These are phyloP conservation scores for Emydomyces testavorans DNA, from an alignment of 2,329 filamentous ascomycete genomes.

Conservation along the genomic window DNA sequence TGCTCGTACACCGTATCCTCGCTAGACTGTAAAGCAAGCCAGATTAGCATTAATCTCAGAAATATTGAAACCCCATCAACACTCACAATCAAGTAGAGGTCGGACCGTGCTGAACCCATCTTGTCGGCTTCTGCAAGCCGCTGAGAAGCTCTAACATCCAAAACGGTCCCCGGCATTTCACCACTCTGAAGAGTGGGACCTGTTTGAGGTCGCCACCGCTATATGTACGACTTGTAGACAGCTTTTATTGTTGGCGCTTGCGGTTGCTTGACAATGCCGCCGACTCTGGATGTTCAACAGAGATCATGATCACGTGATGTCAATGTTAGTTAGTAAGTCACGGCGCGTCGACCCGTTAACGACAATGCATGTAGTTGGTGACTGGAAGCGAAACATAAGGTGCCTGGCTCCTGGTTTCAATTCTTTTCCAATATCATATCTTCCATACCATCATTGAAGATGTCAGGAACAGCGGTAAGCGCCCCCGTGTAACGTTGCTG, in stretches of 20 bases:
- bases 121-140: constrained; percentile 36
- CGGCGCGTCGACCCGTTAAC: too few species aligned
- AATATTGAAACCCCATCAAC: neutral
- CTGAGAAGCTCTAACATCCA: constrained; percentile 37
- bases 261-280: constrained; percentile 20
- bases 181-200: constrained; percentile 26
- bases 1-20: constrained; percentile 95
- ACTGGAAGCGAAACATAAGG: constrained; percentile 3
- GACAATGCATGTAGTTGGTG: too few species aligned
- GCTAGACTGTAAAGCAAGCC: constrained; percentile 49
- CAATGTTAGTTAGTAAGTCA: neutral
- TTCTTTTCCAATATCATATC: neutral
- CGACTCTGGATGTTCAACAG: constrained; percentile 20
- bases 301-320: constrained; percentile 21
- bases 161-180: constrained; percentile 41
- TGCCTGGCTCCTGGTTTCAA: neutral
- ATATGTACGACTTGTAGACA: constrained; percentile 6
- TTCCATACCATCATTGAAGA: constrained; percentile 20
- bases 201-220: constrained; percentile 15
- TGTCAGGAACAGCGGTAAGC: constrained; percentile 33
- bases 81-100: constrained; percentile 39
- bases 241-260: constrained; percentile 6
- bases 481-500: constrained; percentile 16
- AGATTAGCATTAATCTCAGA: constrained; percentile 23
- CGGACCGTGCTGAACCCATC: constrained; percentile 31